These are phyloP conservation scores for Camellia oleifera DNA, from an alignment of 179 eudicot species.

Conservation along the genomic window DNA sequence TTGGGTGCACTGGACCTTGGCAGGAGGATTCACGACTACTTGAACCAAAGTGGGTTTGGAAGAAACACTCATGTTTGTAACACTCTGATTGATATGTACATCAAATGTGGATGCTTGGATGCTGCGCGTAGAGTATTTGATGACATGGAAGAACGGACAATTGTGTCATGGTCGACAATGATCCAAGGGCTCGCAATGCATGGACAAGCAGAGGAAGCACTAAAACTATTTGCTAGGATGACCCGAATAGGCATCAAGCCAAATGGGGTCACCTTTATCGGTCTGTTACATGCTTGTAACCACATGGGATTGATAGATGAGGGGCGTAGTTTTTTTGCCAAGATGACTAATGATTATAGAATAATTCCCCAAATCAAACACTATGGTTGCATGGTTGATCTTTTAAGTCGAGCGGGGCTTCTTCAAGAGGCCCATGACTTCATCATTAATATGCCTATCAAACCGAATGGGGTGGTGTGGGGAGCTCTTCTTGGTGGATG, in stretches of 20 bases:
- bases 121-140: constrained; percentile 56
- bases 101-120: constrained; percentile 62
- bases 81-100: constrained; percentile 52
- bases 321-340: constrained; percentile 56
- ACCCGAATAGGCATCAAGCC: constrained; percentile 43
- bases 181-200: constrained; percentile 55
- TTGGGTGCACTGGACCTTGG: constrained; percentile 45
- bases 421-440: constrained; percentile 48
- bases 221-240: constrained; percentile 44
- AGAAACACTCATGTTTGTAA: constrained; percentile 32
- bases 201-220: constrained; percentile 46
- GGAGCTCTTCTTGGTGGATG: constrained; percentile 78
- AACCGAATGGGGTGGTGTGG: constrained; percentile 63
- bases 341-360: constrained; percentile 49
- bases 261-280: constrained; percentile 54
- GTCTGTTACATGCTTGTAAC: constrained; percentile 61
- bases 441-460: constrained; percentile 46
- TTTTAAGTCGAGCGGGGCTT: constrained; percentile 63
- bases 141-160: constrained; percentile 38
- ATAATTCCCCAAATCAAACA: constrained; percentile 55
- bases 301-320: constrained; percentile 54
- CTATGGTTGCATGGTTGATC: constrained; percentile 70
- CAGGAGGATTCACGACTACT: constrained; percentile 35
- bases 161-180: constrained; percentile 75
- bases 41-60: constrained; percentile 27